These are phyloP conservation scores for Xylaria sp. DNA, from an alignment of 2,329 filamentous ascomycete genomes.

Conservation along the genomic window DNA sequence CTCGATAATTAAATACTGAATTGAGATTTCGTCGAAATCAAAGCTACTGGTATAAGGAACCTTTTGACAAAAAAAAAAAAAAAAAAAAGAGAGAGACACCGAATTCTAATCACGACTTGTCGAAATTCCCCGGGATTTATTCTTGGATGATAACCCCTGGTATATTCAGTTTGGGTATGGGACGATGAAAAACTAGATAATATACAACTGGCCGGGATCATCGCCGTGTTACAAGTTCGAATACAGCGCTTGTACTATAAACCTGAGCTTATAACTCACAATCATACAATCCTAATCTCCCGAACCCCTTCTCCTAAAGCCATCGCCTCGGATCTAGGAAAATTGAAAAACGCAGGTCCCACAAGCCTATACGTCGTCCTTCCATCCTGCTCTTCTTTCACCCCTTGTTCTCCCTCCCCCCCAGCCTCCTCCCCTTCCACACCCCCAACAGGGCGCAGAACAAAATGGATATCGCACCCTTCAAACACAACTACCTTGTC, in stretches of 20 bases:
- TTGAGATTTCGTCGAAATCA: neutral
- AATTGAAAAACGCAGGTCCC: constrained; percentile 28
- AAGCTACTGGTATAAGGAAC: neutral
- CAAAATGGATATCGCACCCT: constrained; percentile 28
- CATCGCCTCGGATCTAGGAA: neutral
- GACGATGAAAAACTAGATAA: too few relatives aligned
- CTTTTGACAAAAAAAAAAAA: too few relatives aligned
- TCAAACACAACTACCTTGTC: constrained; percentile 26
- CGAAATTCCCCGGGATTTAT: too few relatives aligned
- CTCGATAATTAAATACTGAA: neutral
- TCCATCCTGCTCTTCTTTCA: neutral
- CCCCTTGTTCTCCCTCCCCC: neutral
- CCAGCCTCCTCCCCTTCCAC: neutral
- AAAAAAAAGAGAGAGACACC: too few relatives aligned
- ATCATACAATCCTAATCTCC: neutral
- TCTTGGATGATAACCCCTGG: too few relatives aligned
- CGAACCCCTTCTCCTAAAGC: neutral
- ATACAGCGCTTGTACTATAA: too few relatives aligned
- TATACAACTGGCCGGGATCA: too few relatives aligned
- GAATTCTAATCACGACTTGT: too few relatives aligned
- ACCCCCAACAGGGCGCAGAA: constrained; percentile 16
- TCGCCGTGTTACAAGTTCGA: too few relatives aligned
- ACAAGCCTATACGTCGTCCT: constrained; percentile 18
- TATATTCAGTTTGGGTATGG: too few relatives aligned
- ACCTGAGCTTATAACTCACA: neutral